phyloP scores from a whole-genome alignment of 148 eudicot genomes.

The Drosera capensis region DNA sequence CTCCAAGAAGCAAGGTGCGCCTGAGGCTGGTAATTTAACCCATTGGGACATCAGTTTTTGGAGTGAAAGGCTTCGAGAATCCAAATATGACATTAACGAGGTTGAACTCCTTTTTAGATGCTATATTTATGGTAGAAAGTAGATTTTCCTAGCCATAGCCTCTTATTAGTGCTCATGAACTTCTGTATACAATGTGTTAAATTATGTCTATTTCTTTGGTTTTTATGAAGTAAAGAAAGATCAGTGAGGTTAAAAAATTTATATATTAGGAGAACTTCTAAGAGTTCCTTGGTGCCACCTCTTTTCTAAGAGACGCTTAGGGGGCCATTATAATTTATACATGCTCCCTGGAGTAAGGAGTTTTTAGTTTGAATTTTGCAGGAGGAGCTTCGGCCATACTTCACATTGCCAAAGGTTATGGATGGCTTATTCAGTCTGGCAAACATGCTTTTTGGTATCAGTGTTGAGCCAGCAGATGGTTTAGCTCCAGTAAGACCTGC shows the following conservation, averaged over 20 bases:
- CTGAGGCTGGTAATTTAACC: constrained; percentile 61
- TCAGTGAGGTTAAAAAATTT: too few relatives aligned
- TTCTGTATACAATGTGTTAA: too few relatives aligned
- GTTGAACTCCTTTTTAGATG: constrained; percentile 16
- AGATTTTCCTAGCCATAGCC: not conserved
- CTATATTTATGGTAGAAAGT: not conserved
- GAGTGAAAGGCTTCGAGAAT: constrained; percentile 99
- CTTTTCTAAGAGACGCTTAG: too few relatives aligned
- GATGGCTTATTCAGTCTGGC: constrained; percentile 90
- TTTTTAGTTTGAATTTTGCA: constrained; percentile 10
- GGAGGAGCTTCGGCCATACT: constrained; percentile 97
- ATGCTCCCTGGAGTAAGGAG: too few relatives aligned
- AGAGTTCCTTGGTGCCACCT: too few relatives aligned
- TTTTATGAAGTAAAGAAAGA: too few relatives aligned
- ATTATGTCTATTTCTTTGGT: too few relatives aligned
- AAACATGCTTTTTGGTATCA: constrained; percentile 62
- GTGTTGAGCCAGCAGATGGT: constrained; percentile 74
- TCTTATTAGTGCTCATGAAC: too few relatives aligned
- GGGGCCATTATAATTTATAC: too few relatives aligned
- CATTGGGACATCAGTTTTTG: constrained; percentile 86
- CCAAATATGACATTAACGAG: constrained; percentile 93
- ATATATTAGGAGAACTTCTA: too few relatives aligned
- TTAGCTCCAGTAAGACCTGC: constrained; percentile 63
- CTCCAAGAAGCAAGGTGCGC: constrained; percentile 62
- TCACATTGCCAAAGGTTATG: constrained; percentile 95